Evolutionary conservation across 805 yeast species (phyloP).

Genomic region (Priceomyces carsonii): DNA sequence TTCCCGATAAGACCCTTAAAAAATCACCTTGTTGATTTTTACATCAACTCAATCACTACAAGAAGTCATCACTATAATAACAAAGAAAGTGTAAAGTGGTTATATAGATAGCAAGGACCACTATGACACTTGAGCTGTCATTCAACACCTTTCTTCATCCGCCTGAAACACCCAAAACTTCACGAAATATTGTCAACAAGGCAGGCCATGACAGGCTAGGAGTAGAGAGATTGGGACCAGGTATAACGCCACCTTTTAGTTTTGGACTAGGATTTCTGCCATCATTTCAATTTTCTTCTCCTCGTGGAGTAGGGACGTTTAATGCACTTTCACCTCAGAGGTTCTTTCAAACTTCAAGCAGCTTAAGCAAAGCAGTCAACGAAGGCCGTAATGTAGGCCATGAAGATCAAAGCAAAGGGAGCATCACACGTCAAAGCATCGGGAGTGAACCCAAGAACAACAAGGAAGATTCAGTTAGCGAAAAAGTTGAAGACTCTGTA

Average conservation of each 20-base stretch:
- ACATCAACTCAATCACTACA: too few species aligned
- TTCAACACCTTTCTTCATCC: constrained; percentile 6
- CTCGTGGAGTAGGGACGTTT: constrained; percentile 23
- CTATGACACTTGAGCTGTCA: constrained; percentile 5
- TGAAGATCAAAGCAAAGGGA: too few species aligned
- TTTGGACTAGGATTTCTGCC: constrained; percentile 45
- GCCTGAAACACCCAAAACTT: constrained; percentile 18
- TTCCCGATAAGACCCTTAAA: constrained; percentile 2
- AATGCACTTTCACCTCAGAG: constrained; percentile 36
- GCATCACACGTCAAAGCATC: too few species aligned
- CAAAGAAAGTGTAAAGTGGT: not conserved
- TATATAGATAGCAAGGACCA: not conserved
- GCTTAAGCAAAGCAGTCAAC: constrained; percentile 15
- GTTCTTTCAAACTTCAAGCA: constrained; percentile 26
- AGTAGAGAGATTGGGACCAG: constrained; percentile 5
- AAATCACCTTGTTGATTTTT: constrained; percentile 4
- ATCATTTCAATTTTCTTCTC: constrained; percentile 41
- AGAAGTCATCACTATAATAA: not conserved
- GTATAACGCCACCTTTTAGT: constrained; percentile 34
- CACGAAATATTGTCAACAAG: constrained; percentile 6
- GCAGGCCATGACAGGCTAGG: too few species aligned
- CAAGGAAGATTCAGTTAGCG: not conserved
- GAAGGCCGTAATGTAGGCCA: not conserved
- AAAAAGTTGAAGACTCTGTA: constrained; percentile 12
- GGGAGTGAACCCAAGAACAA: constrained; percentile 1